Percentiles rank a stretch among this genome's conserved stretches.
phyloP scores from a whole-genome alignment of 768 basidiomycete species.

The Boletus sp. region DNA sequence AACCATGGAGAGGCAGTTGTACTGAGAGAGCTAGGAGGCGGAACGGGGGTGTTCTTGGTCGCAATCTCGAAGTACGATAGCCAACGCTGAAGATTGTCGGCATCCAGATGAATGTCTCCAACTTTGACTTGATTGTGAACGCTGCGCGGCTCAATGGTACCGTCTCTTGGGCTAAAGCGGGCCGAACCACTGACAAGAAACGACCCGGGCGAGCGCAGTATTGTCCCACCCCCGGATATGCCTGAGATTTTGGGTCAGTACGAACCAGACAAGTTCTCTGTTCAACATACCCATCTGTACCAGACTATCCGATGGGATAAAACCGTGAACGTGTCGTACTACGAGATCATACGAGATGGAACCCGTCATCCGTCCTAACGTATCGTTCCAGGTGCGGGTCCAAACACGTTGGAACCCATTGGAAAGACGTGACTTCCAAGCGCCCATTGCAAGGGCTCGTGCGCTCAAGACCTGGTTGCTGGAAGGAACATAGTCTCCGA shows the following conservation, averaged over 20 bases:
- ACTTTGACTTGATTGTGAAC: slow-evolving; percentile 44
- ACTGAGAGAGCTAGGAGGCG: slow-evolving; percentile 4
- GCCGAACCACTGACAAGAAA: slow-evolving; percentile 47
- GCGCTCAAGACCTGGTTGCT: slow-evolving; percentile 21
- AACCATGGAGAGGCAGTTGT: slow-evolving; percentile 21
- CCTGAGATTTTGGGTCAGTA: slow-evolving; percentile 8
- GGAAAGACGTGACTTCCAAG: slow-evolving; percentile 61
- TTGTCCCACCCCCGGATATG: slow-evolving; percentile 29
- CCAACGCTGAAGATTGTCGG: slow-evolving; percentile 36
- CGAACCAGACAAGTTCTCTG: background rate
- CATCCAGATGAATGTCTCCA: slow-evolving; percentile 44
- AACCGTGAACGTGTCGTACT: slow-evolving; percentile 46
- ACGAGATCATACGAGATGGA: slow-evolving; percentile 50
- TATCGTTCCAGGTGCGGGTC: slow-evolving; percentile 67
- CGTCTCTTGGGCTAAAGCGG: slow-evolving; percentile 56
- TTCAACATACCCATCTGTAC: slow-evolving; percentile 29
- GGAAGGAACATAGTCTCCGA: slow-evolving; percentile 12
- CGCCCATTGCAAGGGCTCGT: slow-evolving; percentile 46
- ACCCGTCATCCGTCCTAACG: slow-evolving; percentile 62
- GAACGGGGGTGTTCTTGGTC: background rate
- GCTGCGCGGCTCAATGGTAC: slow-evolving; percentile 51
- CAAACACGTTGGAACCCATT: slow-evolving; percentile 62
- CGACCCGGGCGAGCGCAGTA: slow-evolving; percentile 45
- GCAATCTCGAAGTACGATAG: slow-evolving; percentile 10
- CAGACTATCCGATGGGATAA: slow-evolving; percentile 26